phyloP scores from a whole-genome alignment of 257 asterid species.

The Echites panduratus region DNA sequence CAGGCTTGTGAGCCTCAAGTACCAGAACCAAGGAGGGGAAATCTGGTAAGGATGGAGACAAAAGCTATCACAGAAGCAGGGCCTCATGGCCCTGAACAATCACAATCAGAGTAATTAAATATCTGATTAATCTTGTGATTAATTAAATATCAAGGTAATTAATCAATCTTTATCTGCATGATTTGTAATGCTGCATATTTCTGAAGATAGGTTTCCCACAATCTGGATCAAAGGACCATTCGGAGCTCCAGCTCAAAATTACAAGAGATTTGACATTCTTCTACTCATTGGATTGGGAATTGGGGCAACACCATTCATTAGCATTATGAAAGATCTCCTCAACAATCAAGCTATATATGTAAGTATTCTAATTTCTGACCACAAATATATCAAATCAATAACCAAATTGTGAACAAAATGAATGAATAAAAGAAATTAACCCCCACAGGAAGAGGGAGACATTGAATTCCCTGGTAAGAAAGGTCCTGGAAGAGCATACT shows the following conservation, averaged over 20 bases:
- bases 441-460: slow-evolving; percentile 24
- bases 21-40: slow-evolving; percentile 37
- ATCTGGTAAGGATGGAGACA: slow-evolving; percentile 67
- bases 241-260: slow-evolving; percentile 92
- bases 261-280: slow-evolving; percentile 74
- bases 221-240: slow-evolving; percentile 81
- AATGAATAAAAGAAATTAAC: slow-evolving; percentile 7
- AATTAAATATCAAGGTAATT: too few relatives aligned
- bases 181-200: slow-evolving; percentile 14
- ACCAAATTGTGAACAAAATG: neutral
- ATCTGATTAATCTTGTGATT: neutral
- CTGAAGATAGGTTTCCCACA: slow-evolving; percentile 47
- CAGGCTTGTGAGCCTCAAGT: slow-evolving; percentile 67
- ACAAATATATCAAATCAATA: neutral
- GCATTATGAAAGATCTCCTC: slow-evolving; percentile 75
- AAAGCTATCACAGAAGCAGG: slow-evolving; percentile 8
- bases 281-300: slow-evolving; percentile 87
- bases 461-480: slow-evolving; percentile 18
- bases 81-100: slow-evolving; percentile 27
- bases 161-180: neutral
- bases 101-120: slow-evolving; percentile 42
- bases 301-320: slow-evolving; percentile 89
- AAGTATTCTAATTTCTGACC: slow-evolving; percentile 13
- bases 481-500: slow-evolving; percentile 72
- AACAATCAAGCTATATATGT: slow-evolving; percentile 44